phyloP scores from a whole-genome alignment of 169 alveolate species.

The Prorocentrum cordatum region DNA sequence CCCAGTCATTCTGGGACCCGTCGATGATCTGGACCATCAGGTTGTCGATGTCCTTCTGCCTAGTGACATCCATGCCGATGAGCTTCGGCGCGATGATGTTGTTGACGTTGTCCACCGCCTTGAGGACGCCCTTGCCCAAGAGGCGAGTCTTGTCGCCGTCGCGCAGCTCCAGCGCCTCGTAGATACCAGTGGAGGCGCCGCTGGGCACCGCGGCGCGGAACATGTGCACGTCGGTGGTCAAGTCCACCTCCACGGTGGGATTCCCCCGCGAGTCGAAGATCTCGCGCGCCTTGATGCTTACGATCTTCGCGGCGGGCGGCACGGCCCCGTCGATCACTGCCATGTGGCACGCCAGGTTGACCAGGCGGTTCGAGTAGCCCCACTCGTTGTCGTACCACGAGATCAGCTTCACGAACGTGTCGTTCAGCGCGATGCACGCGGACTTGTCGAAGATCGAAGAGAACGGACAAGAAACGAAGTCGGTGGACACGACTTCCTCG shows the following conservation, averaged over 20 bases:
- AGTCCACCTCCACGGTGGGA: slow-evolving; percentile 98
- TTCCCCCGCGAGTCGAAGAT: slow-evolving; percentile 94
- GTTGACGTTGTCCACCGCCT: slow-evolving; percentile 94
- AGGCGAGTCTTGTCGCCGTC: slow-evolving; percentile 54
- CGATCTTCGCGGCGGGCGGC: slow-evolving; percentile 41
- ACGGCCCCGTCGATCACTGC: slow-evolving; percentile 67
- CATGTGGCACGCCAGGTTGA: slow-evolving; percentile 86
- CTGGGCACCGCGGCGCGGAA: slow-evolving; percentile 99
- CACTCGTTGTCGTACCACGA: slow-evolving; percentile 99
- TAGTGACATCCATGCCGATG: slow-evolving; percentile 83
- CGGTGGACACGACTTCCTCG: slow-evolving; percentile 89
- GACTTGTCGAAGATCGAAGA: slow-evolving; percentile 91
- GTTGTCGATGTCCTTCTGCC: slow-evolving; percentile 86
- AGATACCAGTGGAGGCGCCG: slow-evolving; percentile 99
- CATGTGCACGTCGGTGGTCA: slow-evolving; percentile 67
- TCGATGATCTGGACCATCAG: slow-evolving; percentile 87
- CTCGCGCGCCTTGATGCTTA: slow-evolving; percentile 71
- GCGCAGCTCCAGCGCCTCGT: slow-evolving; percentile 80
- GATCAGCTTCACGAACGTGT: slow-evolving; percentile 93
- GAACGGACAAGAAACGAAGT: slow-evolving; percentile 88
- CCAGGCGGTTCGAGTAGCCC: slow-evolving; percentile 96
- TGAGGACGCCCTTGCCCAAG: slow-evolving; percentile 85
- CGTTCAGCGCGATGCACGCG: slow-evolving; percentile 96
- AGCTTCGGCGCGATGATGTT: slow-evolving; percentile 86
- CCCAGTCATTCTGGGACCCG: slow-evolving; percentile 98